phyloP scores from a whole-genome alignment of 257 asterid genomes.

The Solanum peruvianum region DNA sequence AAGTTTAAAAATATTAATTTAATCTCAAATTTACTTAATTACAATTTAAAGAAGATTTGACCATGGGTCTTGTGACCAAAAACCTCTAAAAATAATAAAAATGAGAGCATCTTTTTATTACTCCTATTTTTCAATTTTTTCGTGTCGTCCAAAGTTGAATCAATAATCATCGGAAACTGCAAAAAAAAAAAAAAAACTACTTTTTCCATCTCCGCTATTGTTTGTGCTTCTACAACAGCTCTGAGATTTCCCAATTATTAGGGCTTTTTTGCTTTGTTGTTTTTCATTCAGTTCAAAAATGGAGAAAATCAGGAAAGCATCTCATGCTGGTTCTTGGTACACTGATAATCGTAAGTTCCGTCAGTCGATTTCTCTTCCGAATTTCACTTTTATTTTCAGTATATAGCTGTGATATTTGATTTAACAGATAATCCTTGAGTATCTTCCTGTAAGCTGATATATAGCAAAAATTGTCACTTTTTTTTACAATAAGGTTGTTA shows the following conservation, averaged over 20 bases:
- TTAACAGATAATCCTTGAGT: background rate
- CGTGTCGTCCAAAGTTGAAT: background rate
- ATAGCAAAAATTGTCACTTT: background rate
- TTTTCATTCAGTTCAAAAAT: conserved; percentile 8
- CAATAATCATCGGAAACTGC: background rate
- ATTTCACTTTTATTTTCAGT: background rate
- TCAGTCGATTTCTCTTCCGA: background rate
- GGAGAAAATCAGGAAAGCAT: conserved; percentile 77
- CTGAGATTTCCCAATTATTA: background rate
- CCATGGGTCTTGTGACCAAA: too few species aligned
- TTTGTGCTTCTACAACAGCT: background rate
- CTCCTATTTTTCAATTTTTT: too few species aligned
- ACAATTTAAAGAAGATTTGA: too few species aligned
- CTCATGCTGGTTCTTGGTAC: conserved; percentile 99
- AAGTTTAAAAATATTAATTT: too few species aligned
- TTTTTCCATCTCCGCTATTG: background rate
- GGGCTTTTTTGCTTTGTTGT: background rate
- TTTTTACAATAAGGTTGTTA: background rate
- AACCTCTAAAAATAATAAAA: too few species aligned
- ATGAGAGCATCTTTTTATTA: background rate
- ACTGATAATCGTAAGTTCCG: conserved; percentile 70
- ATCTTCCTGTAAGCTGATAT: background rate
- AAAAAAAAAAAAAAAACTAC: background rate
- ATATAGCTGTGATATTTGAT: background rate
- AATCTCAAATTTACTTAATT: too few species aligned